A percentile compares a stretch with the other conserved stretches of the same genome.
Evolutionary conservation across 768 basidiomycete genomes (phyloP).

Genomic region (Russula abietina): DNA sequence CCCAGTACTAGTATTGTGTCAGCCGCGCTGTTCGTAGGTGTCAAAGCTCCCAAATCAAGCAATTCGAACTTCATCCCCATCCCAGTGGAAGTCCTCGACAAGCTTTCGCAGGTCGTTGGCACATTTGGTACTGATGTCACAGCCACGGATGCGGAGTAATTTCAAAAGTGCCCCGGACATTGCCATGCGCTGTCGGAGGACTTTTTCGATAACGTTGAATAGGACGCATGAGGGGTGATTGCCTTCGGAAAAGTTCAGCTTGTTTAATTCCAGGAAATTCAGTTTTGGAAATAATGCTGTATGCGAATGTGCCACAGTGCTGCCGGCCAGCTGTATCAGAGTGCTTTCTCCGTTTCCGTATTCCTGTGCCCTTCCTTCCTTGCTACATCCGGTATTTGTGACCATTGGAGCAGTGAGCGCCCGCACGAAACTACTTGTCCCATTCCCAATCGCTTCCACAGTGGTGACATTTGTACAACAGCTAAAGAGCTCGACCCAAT

Average conservation of each 20-base stretch:
- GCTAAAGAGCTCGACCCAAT: constrained; percentile 3
- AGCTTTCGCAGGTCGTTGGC: no score
- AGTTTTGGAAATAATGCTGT: background rate
- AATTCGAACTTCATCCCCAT: no score
- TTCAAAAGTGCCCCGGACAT: background rate
- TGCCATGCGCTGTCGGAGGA: background rate
- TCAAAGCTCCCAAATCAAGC: no score
- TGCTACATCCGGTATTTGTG: background rate
- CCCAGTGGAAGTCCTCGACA: no score
- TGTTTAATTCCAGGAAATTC: background rate
- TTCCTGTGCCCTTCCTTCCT: background rate
- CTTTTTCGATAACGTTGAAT: background rate
- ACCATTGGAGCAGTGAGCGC: background rate
- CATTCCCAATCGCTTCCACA: background rate
- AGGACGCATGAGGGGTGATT: background rate
- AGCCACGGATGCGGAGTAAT: background rate
- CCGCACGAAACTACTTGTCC: constrained; percentile 1
- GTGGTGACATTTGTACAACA: constrained; percentile 5
- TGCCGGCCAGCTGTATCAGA: no score
- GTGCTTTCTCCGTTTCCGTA: background rate
- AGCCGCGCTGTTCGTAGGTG: no score
- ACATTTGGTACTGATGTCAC: background rate
- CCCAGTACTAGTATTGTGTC: no score
- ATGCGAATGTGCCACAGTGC: background rate
- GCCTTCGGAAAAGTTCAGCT: background rate